A percentile compares a stretch with the other conserved stretches of the same genome.
phyloP scores from a whole-genome alignment of 352 stramenopile species.

The Peronospora belbahrii region DNA sequence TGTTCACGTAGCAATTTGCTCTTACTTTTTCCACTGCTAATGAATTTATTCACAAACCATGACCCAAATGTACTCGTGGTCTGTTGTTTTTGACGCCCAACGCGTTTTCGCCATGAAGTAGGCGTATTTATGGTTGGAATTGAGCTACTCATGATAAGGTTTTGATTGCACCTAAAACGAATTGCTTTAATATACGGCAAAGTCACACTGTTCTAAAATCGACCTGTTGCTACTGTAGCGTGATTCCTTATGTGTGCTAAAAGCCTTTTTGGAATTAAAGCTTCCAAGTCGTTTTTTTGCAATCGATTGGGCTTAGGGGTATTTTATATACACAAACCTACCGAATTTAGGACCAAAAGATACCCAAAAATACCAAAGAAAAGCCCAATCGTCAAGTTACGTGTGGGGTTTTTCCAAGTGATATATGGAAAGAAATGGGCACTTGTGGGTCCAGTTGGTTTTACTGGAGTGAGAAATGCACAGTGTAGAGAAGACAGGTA shows the following conservation, averaged over 20 bases:
- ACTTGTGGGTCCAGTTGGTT: background rate
- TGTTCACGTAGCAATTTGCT: conserved; percentile 43
- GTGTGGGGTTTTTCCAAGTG: conserved; percentile 4
- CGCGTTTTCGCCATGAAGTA: conserved; percentile 42
- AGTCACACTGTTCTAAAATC: too few relatives aligned
- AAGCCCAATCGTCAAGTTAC: conserved; percentile 10
- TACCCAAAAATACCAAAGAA: conserved; percentile 14
- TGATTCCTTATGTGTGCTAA: conserved; percentile 16
- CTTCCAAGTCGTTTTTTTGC: conserved; percentile 12
- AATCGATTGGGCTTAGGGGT: too few relatives aligned
- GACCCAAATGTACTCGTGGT: conserved; percentile 51
- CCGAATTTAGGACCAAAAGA: background rate
- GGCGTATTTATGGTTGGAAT: conserved; percentile 4
- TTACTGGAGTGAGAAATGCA: background rate
- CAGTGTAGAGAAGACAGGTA: conserved; percentile 7
- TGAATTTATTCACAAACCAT: conserved; percentile 67
- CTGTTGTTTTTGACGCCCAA: conserved; percentile 48
- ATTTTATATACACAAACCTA: too few relatives aligned
- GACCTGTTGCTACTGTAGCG: conserved; percentile 6
- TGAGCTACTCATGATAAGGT: conserved; percentile 19
- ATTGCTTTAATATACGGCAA: background rate
- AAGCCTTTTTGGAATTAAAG: background rate
- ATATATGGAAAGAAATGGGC: background rate
- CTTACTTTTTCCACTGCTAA: conserved; percentile 39
- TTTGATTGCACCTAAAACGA: too few relatives aligned